Percentiles rank a stretch among this genome's conserved stretches.
phyloP scores from a whole-genome alignment of 1,284 basidiomycete species.

The Ustilago loliicola region DNA sequence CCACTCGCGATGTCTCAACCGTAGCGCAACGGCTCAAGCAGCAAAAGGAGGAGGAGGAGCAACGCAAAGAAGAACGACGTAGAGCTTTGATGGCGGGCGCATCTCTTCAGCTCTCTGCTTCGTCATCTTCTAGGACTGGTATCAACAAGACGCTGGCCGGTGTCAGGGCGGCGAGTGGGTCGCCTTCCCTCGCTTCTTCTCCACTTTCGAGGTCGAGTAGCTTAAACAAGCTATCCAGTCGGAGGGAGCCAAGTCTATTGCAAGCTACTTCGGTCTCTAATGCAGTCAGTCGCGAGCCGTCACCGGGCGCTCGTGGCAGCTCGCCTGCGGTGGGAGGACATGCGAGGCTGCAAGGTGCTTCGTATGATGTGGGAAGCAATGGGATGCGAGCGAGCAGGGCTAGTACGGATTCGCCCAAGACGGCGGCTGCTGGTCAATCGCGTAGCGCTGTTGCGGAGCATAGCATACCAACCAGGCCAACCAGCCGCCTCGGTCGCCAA shows the following conservation, averaged over 20 bases:
- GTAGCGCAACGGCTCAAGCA: conserved; percentile 50
- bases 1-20: conserved; percentile 40
- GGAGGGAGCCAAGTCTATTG: conserved; percentile 16
- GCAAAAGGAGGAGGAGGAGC: conserved; percentile 50
- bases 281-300: conserved; percentile 28
- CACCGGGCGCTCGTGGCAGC: conserved; percentile 11
- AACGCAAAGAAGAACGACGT: conserved; percentile 44
- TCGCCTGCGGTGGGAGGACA: not conserved
- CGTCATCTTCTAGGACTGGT: conserved; percentile 26
- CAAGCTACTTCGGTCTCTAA: conserved; percentile 12
- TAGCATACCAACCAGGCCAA: not conserved
- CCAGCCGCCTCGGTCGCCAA: not conserved
- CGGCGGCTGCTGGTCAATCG: not conserved
- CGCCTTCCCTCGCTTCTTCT: conserved; percentile 14
- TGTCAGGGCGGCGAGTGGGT: conserved; percentile 7
- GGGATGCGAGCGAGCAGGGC: conserved; percentile 15
- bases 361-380: conserved; percentile 8
- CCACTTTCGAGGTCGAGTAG: conserved; percentile 41
- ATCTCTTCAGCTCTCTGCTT: conserved; percentile 20
- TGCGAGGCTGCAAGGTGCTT: conserved; percentile 17
- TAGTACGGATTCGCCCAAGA: conserved; percentile 29
- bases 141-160: conserved; percentile 28
- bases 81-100: conserved; percentile 42
- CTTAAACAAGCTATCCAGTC: conserved; percentile 35
- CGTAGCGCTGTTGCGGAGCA: conserved; percentile 3